Evolutionary conservation across 331 rosid genomes (phyloP), one percentile per base, ranked within the genome.

Genomic region (Pyracantha coccinea): DNA sequence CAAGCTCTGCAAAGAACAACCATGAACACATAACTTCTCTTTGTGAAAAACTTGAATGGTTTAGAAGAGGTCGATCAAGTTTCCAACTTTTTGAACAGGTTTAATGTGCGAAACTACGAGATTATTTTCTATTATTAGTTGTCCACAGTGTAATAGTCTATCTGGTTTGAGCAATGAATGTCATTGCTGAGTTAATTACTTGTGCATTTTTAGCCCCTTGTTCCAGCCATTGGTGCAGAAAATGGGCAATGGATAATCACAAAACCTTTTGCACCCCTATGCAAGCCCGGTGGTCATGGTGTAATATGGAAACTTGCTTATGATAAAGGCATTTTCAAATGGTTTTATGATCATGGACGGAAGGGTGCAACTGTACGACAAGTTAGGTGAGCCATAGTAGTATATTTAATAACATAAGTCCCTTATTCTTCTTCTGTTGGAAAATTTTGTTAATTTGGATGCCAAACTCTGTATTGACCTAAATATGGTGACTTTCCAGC

Each of bases 271-370:
- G 77, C 79, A 64, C 97, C 93, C 29, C 64, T 95, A 78, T 83
- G 96, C 87, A 95, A 95, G 88, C 99, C 99, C 45, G 88, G 99
- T 82, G 99, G 99, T 74, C 99, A 92, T 76, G 97, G 98, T 77
- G 97, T 89, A 60, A 88, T 95, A 82, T 95, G 98, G 99, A 95
- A 92, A 82, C 97, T 95, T 84, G 97, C 98, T 29, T 80, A 86
- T 71, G 98, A 95, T 69, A 92, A 85, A 76, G 99, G 99, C 73
- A 71, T 95, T 79, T 95, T 92, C 77, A 85, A 89, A 75, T 95
- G 97, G 98, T 95, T 95, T 90, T 86, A 79, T 80, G 76, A 66
- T 66, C 92, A 90, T 65, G 93, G 98, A 81, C 87, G 98, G 82
- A 90, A 89, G 88, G 97, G 97, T 76, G 97, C 93, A 60, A 92